Base-by-base conservation (phyloP, 306 rosid genomes). In the Hippophae gyantsensis region DNA sequence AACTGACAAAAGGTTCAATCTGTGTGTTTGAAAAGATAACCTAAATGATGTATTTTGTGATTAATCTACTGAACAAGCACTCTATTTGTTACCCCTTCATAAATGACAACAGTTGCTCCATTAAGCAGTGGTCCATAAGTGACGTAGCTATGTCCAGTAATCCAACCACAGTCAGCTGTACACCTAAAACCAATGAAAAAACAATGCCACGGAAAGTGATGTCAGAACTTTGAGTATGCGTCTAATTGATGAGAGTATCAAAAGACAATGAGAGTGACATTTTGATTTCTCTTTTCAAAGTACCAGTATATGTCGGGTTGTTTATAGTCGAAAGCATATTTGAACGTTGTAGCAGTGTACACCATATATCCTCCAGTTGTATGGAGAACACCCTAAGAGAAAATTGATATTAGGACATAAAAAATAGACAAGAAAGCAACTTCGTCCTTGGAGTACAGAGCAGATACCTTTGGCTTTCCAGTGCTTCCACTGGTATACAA, bases 81-180 rank as follows among this genome's bases (percentile, higher is more conserved):
- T 61, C 63, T 57, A 76, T 52, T 13, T 40, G 50, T 74, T 85
- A 92, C 99, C 99, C 99, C 99, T 82, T 92, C 99, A 61, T 5
- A 88, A 72, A 92, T 73, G 52, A 88, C 44, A 61, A 58, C 72
- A 61, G 82, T 69, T 61, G 99, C 82, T 68, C 96, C 99, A 77
- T 92, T 92, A 67, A 92, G 88, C 72, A 92, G 66, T 43, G 96
- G 99, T 73, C 99, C 99, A 60, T 92, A 92, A 56, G 97, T 80
- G 68, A 92, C 97, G 70, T 92, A 92, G 78, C 99, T 92, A 74
- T 93, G 99, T 73, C 99, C 99, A 23, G 97, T 93, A 67, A 93
- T 86, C 99, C 99, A 93, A 75, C 99, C 99, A 84, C 99, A 93
- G 69, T 93, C 99, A 67, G 99, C 99, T 43, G 97, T 83, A 76